Conservation (phyloP, 2,329 filamentous ascomycete species). For the Aspergillus aculeatus region DNA sequence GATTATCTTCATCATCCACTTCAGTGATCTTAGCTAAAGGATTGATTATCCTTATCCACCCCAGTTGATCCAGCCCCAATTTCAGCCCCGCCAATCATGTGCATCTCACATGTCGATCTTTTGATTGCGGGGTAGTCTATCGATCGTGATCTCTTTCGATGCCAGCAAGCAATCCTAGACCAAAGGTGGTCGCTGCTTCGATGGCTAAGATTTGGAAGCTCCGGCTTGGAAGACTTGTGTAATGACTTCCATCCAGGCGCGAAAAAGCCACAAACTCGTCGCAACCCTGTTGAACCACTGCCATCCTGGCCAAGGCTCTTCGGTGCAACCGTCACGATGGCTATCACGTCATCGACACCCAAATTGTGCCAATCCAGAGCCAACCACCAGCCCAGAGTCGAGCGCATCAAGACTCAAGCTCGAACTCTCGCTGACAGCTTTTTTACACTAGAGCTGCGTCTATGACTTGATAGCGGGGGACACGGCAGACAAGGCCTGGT, state of each 20-base stretch:
- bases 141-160: not conserved
- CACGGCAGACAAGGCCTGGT: not conserved
- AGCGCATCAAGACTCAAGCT: not conserved
- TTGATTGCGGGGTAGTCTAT: not conserved
- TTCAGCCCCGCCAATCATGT: not conserved
- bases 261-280: not conserved
- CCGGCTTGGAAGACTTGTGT: not conserved
- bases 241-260: not conserved
- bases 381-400: constrained; percentile 4
- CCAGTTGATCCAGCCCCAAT: not conserved
- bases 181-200: not conserved
- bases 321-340: not conserved
- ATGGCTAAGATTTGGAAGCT: not conserved
- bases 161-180: not conserved
- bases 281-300: not conserved
- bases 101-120: not conserved
- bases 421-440: not conserved
- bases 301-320: not conserved
- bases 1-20: too few species aligned
- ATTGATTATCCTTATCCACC: too few species aligned
- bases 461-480: constrained; percentile 1
- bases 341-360: constrained; percentile 8
- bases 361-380: constrained; percentile 6
- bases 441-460: not conserved
- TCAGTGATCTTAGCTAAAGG: too few species aligned